phyloP scores from a whole-genome alignment of 805 yeast species.

The Hanseniaspora thailandica region DNA sequence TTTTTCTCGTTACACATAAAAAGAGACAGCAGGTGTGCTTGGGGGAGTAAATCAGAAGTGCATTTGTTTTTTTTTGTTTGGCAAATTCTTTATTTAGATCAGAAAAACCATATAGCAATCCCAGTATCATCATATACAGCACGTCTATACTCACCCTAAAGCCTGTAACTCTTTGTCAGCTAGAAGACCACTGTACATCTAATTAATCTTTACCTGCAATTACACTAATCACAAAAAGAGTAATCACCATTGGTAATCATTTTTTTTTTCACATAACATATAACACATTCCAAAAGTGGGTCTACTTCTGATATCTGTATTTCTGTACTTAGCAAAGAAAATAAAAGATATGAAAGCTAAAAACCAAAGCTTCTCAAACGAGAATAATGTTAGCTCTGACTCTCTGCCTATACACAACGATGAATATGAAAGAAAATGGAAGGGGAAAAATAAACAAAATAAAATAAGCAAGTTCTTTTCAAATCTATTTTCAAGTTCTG shows the following conservation, averaged over 20 bases:
- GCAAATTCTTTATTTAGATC: too few relatives aligned
- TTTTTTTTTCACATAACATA: neutral
- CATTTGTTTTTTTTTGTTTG: neutral
- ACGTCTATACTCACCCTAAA: too few relatives aligned
- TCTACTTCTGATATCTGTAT: constrained; percentile 4
- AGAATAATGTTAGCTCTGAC: neutral
- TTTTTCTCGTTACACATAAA: too few relatives aligned
- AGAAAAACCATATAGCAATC: neutral
- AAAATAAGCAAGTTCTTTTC: neutral
- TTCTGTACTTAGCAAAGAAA: constrained; percentile 6
- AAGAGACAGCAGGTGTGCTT: too few relatives aligned
- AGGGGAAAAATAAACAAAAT: neutral
- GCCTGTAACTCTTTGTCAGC: too few relatives aligned
- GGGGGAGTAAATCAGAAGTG: too few relatives aligned
- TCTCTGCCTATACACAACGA: constrained; percentile 5
- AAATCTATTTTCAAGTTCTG: neutral
- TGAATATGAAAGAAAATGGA: constrained; percentile 8
- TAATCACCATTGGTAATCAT: neutral
- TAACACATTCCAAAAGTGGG: constrained; percentile 5
- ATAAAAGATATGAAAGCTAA: neutral
- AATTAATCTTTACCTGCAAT: too few relatives aligned
- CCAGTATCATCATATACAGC: too few relatives aligned
- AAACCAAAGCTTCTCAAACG: neutral
- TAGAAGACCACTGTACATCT: too few relatives aligned
- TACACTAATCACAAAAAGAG: too few relatives aligned